These are phyloP conservation scores for Talinum fruticosum DNA, from an alignment of 148 eudicot species.

Conservation along the genomic window DNA sequence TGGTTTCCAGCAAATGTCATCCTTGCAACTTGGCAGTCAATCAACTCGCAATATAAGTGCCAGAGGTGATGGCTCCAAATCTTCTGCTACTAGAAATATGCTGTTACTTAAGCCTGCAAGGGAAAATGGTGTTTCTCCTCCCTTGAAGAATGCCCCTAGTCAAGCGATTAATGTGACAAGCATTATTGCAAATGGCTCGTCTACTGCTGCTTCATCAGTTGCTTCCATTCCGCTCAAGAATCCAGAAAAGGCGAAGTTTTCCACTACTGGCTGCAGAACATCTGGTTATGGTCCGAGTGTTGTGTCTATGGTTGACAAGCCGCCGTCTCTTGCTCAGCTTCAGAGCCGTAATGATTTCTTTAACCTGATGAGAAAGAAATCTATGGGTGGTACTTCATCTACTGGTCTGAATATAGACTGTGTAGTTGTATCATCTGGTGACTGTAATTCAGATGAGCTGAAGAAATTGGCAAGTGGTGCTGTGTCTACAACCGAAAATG, in stretches of 20 bases:
- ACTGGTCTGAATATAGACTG: slow-evolving; percentile 21
- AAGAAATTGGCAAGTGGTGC: slow-evolving; percentile 25
- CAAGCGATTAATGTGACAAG: slow-evolving; percentile 28
- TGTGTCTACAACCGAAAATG: slow-evolving; percentile 30
- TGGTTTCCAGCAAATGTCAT: slow-evolving; percentile 40
- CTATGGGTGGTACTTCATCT: slow-evolving; percentile 23
- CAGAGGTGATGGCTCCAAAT: slow-evolving; percentile 45
- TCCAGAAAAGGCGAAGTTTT: slow-evolving; percentile 27
- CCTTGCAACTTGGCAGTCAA: slow-evolving; percentile 45
- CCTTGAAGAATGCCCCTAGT: slow-evolving; percentile 40
- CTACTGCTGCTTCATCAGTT: slow-evolving; percentile 25
- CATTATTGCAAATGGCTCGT: slow-evolving; percentile 35
- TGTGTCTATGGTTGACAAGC: slow-evolving; percentile 46
- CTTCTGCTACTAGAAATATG: slow-evolving; percentile 49
- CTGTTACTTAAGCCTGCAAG: slow-evolving; percentile 60
- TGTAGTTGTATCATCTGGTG: slow-evolving; percentile 31
- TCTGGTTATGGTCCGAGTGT: slow-evolving; percentile 29
- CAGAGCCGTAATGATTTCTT: slow-evolving; percentile 81
- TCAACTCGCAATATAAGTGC: slow-evolving; percentile 38
- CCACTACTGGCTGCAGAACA: slow-evolving; percentile 31
- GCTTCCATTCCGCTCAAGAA: slow-evolving; percentile 34
- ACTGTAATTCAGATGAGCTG: slow-evolving; percentile 33
- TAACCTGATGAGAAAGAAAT: slow-evolving; percentile 75
- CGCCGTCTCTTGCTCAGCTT: slow-evolving; percentile 24
- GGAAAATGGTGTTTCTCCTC: slow-evolving; percentile 43